Conservation (phyloP, 2,329 filamentous ascomycete genomes). For the Verticillium zaregamsianum region DNA sequence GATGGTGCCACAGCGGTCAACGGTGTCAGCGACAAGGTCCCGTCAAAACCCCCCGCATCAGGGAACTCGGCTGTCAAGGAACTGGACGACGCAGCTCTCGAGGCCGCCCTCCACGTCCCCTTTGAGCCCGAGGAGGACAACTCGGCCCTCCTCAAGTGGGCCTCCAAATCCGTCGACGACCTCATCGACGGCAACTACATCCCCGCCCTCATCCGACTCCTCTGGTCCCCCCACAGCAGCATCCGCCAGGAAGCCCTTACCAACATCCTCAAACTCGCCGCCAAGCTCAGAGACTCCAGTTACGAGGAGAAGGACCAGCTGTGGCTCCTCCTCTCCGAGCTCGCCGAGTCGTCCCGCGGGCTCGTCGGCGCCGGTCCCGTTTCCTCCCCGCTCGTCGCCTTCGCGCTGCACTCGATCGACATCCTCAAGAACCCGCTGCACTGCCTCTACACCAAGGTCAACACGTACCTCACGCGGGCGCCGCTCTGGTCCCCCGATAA, state of each 20-base stretch:
- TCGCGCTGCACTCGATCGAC: slow-evolving; percentile 65
- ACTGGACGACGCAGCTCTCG: slow-evolving; percentile 39
- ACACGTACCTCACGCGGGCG: slow-evolving; percentile 73
- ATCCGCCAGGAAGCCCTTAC: slow-evolving; percentile 75
- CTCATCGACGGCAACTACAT: slow-evolving; percentile 75
- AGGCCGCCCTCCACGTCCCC: slow-evolving; percentile 46
- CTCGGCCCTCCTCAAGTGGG: slow-evolving; percentile 59
- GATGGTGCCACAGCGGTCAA: not conserved
- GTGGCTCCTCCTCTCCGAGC: slow-evolving; percentile 74
- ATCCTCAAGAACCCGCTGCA: slow-evolving; percentile 75
- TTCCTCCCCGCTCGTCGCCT: slow-evolving; percentile 71
- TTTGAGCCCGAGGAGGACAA: slow-evolving; percentile 45
- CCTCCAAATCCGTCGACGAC: slow-evolving; percentile 71
- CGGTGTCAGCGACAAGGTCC: not conserved
- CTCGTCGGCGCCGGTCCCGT: slow-evolving; percentile 54
- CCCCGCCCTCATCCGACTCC: slow-evolving; percentile 64
- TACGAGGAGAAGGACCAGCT: slow-evolving; percentile 74
- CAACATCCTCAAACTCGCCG: slow-evolving; percentile 62
- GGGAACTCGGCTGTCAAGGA: slow-evolving; percentile 1
- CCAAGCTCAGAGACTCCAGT: slow-evolving; percentile 61
- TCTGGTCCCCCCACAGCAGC: slow-evolving; percentile 70
- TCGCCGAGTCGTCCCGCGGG: slow-evolving; percentile 67
- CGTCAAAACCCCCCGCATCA: not conserved
- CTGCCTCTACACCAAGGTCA: slow-evolving; percentile 80
- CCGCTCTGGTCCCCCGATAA: slow-evolving; percentile 73